Evolutionary conservation across 2,329 filamentous ascomycete species (phyloP).

Genomic region (Botrytis paeoniae): DNA sequence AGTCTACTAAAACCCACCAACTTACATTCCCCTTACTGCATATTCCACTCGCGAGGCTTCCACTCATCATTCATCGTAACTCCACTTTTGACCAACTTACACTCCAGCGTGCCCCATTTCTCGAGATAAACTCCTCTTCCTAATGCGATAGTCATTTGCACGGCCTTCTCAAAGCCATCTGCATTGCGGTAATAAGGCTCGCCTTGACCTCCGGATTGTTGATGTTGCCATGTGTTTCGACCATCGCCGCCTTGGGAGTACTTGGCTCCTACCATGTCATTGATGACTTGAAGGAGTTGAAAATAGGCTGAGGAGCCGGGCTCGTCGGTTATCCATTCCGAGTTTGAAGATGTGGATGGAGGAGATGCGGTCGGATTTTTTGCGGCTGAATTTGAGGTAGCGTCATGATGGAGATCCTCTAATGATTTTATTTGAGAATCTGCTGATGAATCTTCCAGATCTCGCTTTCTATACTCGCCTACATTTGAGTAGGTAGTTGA

Average conservation of each 20-base stretch:
- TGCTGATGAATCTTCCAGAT: not conserved
- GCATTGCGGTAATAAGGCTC: slow-evolving; percentile 53
- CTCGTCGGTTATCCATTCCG: slow-evolving; percentile 29
- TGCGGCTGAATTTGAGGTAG: not conserved
- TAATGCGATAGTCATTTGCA: slow-evolving; percentile 46
- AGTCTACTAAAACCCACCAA: not conserved
- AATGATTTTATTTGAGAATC: not conserved
- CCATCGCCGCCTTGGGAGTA: slow-evolving; percentile 21
- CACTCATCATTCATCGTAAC: slow-evolving; percentile 46
- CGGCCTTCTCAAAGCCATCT: slow-evolving; percentile 45
- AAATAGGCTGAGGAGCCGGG: slow-evolving; percentile 33
- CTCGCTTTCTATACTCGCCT: not conserved
- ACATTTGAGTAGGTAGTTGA: not conserved
- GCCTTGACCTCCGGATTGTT: slow-evolving; percentile 50
- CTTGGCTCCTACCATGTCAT: slow-evolving; percentile 24
- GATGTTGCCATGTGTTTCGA: slow-evolving; percentile 53
- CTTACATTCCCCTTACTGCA: not conserved
- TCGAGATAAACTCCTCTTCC: slow-evolving; percentile 43
- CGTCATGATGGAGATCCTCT: not conserved
- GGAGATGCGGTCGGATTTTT: not conserved
- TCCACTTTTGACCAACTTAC: slow-evolving; percentile 41
- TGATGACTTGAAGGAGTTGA: slow-evolving; percentile 36
- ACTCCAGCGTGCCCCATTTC: slow-evolving; percentile 49
- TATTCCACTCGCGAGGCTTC: slow-evolving; percentile 32
- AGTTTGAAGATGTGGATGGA: not conserved